Evolutionary conservation across 1,139 yeast species (phyloP), one percentile per base, ranked within the genome.

Genomic region (Taiozyma sp.): DNA sequence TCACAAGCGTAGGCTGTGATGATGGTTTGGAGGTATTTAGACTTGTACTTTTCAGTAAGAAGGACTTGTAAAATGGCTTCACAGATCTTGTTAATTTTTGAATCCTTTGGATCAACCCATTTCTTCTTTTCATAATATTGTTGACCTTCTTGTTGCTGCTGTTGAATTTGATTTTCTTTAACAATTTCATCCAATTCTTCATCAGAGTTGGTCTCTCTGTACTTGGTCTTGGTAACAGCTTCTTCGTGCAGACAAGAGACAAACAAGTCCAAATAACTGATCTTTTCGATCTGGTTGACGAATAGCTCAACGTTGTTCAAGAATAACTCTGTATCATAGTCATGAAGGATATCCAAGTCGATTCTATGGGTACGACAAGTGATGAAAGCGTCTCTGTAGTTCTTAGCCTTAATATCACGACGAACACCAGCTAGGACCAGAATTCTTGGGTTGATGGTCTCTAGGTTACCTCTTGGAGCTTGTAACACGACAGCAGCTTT

Each of bases 401-500:
- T 72, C 54, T 71, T 73, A 0, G 72, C 70, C 40, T 76, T 74
- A 55, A 95, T 89, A 60, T 78, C 78, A 47, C 79, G 74, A 59
- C 99, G 78, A 19, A 95, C 95, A 22, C 87, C 96, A 13, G 90
- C 78, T 47, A 95, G 73, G 14, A 93, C 96, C 87, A 93, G 83
- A 46, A 93, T 87, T 67, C 99, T 78, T 12, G 99, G 99, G 63
- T 83, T 86, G 34, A 95, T 87, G 0, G 98, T 91, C 68, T 95
- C 99, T 58, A 93, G 73, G 62, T 95, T 95, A 55, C 99, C 99
- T 67, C 99, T 80, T 53, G 96, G 96, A 4, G 97, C 97, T 68
- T 95, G 97, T 50, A 95, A 74, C 3, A 89, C 83, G 19, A 95
- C 91, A 0, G 95, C 81, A 52, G 91, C 84, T 53, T 81, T 87